Conservation (phyloP, 1,139 yeast species). For the Casaregolazyma lundiana region DNA sequence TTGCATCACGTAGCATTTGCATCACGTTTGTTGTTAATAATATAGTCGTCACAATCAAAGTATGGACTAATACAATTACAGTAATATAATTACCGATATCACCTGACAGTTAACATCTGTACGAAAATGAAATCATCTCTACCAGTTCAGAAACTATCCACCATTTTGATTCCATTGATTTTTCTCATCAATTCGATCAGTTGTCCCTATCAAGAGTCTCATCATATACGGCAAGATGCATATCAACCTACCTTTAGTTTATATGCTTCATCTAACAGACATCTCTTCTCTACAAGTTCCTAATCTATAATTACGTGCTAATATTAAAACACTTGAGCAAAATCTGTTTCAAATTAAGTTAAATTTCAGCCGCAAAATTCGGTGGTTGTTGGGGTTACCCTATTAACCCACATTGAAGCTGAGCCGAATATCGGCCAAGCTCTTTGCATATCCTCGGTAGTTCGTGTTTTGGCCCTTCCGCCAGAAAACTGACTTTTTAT, state of each 20-base stretch:
- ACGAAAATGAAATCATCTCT: background rate
- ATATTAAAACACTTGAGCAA: too few relatives aligned
- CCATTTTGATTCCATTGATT: constrained; percentile 26
- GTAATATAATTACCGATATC: background rate
- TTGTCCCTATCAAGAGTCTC: constrained; percentile 36
- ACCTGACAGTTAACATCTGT: background rate
- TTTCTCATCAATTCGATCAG: constrained; percentile 28
- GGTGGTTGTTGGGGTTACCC: too few relatives aligned
- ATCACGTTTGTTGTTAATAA: background rate
- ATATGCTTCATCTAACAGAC: background rate
- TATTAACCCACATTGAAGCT: too few relatives aligned
- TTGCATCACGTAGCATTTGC: background rate
- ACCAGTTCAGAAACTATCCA: constrained; percentile 22
- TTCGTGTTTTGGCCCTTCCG: too few relatives aligned
- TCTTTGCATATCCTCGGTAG: too few relatives aligned
- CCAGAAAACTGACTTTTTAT: too few relatives aligned
- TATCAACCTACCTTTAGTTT: constrained; percentile 3
- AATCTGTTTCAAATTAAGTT: too few relatives aligned
- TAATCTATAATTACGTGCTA: too few relatives aligned
- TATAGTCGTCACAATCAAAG: background rate
- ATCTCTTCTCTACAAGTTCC: background rate
- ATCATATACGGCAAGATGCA: constrained; percentile 21
- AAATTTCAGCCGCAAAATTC: too few relatives aligned
- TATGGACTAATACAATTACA: background rate
- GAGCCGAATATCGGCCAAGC: too few relatives aligned